Conservation (phyloP, 2,329 filamentous ascomycete genomes). For the Alternaria sp. region DNA sequence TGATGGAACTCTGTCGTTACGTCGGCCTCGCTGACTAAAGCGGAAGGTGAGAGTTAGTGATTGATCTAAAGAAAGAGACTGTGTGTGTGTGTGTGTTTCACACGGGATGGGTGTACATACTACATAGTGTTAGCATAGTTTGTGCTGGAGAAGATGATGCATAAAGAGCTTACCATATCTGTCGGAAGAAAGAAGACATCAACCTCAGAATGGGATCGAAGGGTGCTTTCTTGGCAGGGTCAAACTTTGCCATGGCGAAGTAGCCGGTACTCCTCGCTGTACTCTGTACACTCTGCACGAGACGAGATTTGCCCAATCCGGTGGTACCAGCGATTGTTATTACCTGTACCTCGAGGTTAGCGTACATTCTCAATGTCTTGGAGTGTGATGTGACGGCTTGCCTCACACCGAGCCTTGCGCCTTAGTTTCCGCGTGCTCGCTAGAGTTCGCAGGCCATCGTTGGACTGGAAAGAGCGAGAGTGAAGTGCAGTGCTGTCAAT, state of each 20-base stretch:
- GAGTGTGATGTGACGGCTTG: not conserved
- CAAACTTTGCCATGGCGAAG: conserved; percentile 68
- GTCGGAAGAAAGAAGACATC: conserved; percentile 68
- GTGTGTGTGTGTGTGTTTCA: not conserved
- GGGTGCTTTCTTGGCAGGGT: conserved; percentile 65
- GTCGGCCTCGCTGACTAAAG: conserved; percentile 65
- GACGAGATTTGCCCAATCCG: conserved; percentile 68
- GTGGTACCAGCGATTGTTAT: conserved; percentile 65
- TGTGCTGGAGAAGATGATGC: not conserved
- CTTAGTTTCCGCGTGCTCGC: conserved; percentile 55
- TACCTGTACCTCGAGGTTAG: conserved; percentile 42
- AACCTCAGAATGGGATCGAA: conserved; percentile 69
- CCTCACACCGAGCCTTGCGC: conserved; percentile 64
- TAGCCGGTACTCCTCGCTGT: conserved; percentile 66
- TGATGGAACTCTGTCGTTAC: conserved; percentile 69
- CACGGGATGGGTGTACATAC: not conserved
- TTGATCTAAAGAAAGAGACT: not conserved
- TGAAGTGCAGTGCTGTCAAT: conserved; percentile 39
- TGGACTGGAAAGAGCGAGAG: conserved; percentile 41
- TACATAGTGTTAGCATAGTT: not conserved
- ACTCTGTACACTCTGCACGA: conserved; percentile 66
- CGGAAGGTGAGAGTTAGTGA: not conserved
- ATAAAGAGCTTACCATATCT: conserved; percentile 57
- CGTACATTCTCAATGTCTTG: no score
- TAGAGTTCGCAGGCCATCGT: conserved; percentile 36